Evolutionary conservation across 345 rosid genomes (phyloP).

Genomic region (Alliaria petiolata): DNA sequence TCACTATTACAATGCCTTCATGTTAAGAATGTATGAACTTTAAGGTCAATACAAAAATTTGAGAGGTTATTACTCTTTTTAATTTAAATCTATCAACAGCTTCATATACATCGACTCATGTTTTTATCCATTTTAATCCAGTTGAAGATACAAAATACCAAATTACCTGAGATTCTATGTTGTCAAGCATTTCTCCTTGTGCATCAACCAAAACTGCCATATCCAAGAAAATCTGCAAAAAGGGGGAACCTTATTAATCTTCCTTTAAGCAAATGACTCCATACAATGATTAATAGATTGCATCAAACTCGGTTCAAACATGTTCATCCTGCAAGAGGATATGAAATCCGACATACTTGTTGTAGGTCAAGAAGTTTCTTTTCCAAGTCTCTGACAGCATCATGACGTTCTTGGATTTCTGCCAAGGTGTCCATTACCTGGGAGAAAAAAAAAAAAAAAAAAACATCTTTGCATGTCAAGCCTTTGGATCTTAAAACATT

Average conservation of each 20-base stretch:
- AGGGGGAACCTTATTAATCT: constrained; percentile 29
- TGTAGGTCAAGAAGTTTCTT: constrained; percentile 88
- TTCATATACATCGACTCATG: neutral
- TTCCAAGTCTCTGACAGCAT: constrained; percentile 83
- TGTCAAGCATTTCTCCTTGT: constrained; percentile 92
- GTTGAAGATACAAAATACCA: neutral
- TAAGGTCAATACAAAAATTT: neutral
- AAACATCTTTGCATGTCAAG: neutral
- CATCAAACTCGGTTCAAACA: neutral
- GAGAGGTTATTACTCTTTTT: neutral
- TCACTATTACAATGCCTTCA: neutral
- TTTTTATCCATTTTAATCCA: neutral
- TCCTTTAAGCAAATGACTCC: constrained; percentile 40
- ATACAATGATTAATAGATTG: neutral
- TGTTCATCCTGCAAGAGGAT: neutral
- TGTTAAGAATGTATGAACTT: neutral
- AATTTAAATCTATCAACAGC: neutral
- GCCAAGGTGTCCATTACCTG: constrained; percentile 82
- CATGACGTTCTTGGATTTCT: constrained; percentile 97
- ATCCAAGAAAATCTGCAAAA: constrained; percentile 71
- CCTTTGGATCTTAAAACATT: constrained; percentile 13
- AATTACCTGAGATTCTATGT: constrained; percentile 86
- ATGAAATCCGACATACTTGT: constrained; percentile 48
- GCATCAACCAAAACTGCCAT: constrained; percentile 97
- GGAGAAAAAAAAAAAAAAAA: constrained; percentile 38